Percentiles rank a stretch among this genome's conserved stretches.
phyloP scores from a whole-genome alignment of 2,329 filamentous ascomycete species.

The Cryphonectria carpinicola region DNA sequence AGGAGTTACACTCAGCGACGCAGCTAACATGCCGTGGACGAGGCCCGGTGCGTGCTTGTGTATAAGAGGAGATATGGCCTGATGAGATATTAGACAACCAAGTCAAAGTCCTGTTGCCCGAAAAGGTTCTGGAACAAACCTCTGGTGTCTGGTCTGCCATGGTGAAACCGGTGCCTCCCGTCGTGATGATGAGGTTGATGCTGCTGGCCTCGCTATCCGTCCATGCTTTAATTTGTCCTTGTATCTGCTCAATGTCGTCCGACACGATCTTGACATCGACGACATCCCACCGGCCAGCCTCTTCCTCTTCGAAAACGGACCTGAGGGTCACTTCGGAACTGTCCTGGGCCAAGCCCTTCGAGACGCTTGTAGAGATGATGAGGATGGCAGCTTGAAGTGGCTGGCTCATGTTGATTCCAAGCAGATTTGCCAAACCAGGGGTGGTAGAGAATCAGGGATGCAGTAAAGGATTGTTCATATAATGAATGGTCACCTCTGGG shows the following conservation, averaged over 20 bases:
- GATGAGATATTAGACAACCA: slow-evolving; percentile 16
- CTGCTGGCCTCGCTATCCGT: slow-evolving; percentile 61
- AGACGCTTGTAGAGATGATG: slow-evolving; percentile 88
- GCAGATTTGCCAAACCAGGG: background rate
- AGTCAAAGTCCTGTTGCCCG: too few relatives aligned
- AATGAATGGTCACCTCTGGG: background rate
- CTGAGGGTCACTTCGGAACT: slow-evolving; percentile 69
- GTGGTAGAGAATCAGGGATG: background rate
- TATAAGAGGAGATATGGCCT: slow-evolving; percentile 80
- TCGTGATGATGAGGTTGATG: slow-evolving; percentile 81
- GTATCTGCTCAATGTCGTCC: slow-evolving; percentile 76
- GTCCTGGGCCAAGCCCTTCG: slow-evolving; percentile 78
- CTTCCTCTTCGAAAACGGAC: slow-evolving; percentile 69
- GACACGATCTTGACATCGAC: slow-evolving; percentile 74
- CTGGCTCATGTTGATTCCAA: slow-evolving; percentile 19
- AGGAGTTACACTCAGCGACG: slow-evolving; percentile 83
- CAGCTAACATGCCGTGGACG: slow-evolving; percentile 91
- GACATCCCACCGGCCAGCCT: slow-evolving; percentile 72
- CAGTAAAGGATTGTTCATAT: too few relatives aligned
- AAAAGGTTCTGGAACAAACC: slow-evolving; percentile 49
- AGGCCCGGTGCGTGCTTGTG: slow-evolving; percentile 87
- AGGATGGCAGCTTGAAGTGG: slow-evolving; percentile 76
- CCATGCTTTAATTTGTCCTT: slow-evolving; percentile 73
- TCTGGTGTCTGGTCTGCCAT: slow-evolving; percentile 85
- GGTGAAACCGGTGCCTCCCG: slow-evolving; percentile 92